Evolutionary conservation across 2,329 filamentous ascomycete genomes (phyloP).

Genomic region (Fusarium clavum): DNA sequence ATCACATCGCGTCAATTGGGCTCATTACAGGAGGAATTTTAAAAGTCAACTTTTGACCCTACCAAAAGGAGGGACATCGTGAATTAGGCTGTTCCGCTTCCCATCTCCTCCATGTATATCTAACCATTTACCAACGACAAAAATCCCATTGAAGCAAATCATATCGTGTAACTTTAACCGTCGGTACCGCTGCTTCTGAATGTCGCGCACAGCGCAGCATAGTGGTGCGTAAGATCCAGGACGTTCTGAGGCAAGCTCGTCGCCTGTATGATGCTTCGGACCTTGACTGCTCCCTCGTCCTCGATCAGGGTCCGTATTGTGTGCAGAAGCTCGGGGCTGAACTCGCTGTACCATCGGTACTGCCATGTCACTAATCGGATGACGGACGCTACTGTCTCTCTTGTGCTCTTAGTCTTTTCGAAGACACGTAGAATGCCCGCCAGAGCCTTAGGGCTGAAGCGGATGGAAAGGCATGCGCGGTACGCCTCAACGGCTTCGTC

Average conservation of each 20-base stretch:
- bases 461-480: slow-evolving; percentile 83
- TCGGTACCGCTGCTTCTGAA: slow-evolving; percentile 96
- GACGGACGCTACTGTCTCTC: slow-evolving; percentile 84
- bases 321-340: slow-evolving; percentile 90
- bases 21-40: neutral
- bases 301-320: slow-evolving; percentile 94
- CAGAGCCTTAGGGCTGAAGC: slow-evolving; percentile 94
- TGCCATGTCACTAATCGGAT: slow-evolving; percentile 97
- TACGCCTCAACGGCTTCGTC: slow-evolving; percentile 96
- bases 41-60: slow-evolving; percentile 29
- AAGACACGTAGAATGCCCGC: slow-evolving; percentile 84
- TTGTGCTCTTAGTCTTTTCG: slow-evolving; percentile 80
- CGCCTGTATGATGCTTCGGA: slow-evolving; percentile 95
- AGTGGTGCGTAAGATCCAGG: slow-evolving; percentile 94
- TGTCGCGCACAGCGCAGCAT: slow-evolving; percentile 91
- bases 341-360: slow-evolving; percentile 99
- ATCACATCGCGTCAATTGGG: neutral
- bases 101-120: slow-evolving; percentile 21
- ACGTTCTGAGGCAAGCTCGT: slow-evolving; percentile 94
- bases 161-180: slow-evolving; percentile 61
- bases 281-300: slow-evolving; percentile 96
- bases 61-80: slow-evolving; percentile 8
- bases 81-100: slow-evolving; percentile 36
- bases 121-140: slow-evolving; percentile 17
- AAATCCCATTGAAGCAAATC: slow-evolving; percentile 13